Evolutionary conservation across 2,329 filamentous ascomycete genomes (phyloP), one percentile per base, ranked within the genome.

Genomic region (Diplodia intermedia): DNA sequence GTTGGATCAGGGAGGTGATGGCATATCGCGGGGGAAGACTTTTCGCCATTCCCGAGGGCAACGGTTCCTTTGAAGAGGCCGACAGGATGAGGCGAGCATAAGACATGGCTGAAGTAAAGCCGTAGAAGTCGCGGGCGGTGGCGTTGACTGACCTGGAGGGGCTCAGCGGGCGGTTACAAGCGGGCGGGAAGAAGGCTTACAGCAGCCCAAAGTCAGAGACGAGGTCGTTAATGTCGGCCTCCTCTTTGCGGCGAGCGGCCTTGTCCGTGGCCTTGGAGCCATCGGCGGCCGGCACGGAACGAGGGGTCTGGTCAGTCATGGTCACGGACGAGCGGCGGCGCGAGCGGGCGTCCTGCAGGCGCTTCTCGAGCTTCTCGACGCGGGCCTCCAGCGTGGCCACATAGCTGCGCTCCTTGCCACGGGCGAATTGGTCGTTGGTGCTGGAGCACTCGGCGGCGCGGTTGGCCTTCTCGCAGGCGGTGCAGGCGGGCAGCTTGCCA

Each of bases 371-470:
- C 79, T 91, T 92, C 78, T 98, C 94, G 72, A 97, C 90, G 68
- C 92, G 90, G 18, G 94, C 88, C 78, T 98, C 94, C n/a, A 99
- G 85, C 0, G 94, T 96, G 8, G 94, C 93, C 54, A 98, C 94
- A 84, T 98, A 99, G 80, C 94, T 98, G 75, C 94, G 86, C 77
- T 98, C 95, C 79, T 98, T 98, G 70, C 95, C 95, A 70, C 93
- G 87, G 0, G 94, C 94, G 79, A 97, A 98, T 78, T 97, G 93
- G 76, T 98, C 94, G 75, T 96, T 97, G 8, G 93, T 94, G 67
- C 93, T 93, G 7, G 93, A 97, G 78, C 95, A 99, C 77, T 96
- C 93, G 69, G 86, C 89, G 67, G 91, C 89, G 70, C 93, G 90
- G 36, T 94, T 93, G 15, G 93, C 92, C 80, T 93, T 94, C 79